Conservation (phyloP, 345 rosid genomes). For the Eucalyptus pauciflora region DNA sequence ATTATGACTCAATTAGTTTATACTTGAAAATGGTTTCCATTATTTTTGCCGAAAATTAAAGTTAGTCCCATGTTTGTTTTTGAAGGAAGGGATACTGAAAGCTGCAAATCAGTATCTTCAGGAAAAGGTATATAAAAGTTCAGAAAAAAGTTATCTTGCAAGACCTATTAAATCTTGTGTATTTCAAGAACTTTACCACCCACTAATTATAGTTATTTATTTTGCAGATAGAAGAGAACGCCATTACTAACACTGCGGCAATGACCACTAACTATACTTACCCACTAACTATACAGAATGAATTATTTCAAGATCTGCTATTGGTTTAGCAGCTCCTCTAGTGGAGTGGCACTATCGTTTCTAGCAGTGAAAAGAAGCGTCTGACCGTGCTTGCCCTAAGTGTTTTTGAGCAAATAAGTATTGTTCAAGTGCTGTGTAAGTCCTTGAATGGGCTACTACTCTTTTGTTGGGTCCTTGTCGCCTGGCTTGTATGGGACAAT, state of each 20-base stretch:
- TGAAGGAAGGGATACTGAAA: slow-evolving; percentile 65
- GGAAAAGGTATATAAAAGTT: slow-evolving; percentile 40
- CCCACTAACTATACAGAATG: slow-evolving; percentile 58
- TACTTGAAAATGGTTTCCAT: neutral
- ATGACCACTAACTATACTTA: slow-evolving; percentile 21
- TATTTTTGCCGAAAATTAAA: neutral
- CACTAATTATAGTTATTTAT: neutral
- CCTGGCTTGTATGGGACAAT: neutral
- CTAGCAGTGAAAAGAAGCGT: neutral
- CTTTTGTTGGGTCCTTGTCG: neutral
- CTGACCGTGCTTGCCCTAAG: neutral
- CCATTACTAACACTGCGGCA: slow-evolving; percentile 26
- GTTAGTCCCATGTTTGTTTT: neutral
- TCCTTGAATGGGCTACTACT: neutral
- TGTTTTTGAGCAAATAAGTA: neutral
- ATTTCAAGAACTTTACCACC: neutral
- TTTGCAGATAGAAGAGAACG: slow-evolving; percentile 58
- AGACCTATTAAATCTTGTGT: neutral
- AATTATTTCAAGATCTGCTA: slow-evolving; percentile 24
- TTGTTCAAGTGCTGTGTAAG: neutral
- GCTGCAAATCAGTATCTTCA: slow-evolving; percentile 69
- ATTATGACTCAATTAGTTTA: neutral
- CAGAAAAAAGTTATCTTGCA: neutral
- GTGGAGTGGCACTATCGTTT: neutral
- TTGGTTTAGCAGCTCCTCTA: neutral